Evolutionary conservation across 805 yeast genomes (phyloP).

Genomic region (Candida anglica): DNA sequence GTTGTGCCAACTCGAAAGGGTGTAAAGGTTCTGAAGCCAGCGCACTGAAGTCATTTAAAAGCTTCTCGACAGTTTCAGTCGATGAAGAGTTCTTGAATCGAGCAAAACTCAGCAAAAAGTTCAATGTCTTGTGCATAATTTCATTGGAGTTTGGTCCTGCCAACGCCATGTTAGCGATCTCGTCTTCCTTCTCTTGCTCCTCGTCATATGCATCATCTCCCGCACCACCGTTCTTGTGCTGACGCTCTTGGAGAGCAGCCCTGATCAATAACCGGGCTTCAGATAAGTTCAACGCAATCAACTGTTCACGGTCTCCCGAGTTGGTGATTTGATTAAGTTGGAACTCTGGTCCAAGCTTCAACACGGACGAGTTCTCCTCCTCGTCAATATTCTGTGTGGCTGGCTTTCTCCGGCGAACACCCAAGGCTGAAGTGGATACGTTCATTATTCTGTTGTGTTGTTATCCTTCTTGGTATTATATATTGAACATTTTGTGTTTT

Average conservation of each 20-base stretch:
- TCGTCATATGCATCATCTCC: conserved; percentile 26
- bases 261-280: conserved; percentile 89
- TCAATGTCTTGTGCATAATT: conserved; percentile 87
- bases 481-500: neutral
- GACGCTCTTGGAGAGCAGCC: conserved; percentile 75
- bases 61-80: conserved; percentile 86
- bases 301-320: conserved; percentile 69
- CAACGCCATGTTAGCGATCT: conserved; percentile 41
- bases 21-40: conserved; percentile 57
- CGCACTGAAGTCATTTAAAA: conserved; percentile 64
- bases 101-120: conserved; percentile 79
- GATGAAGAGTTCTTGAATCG: conserved; percentile 91
- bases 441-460: conserved; percentile 49
- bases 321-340: conserved; percentile 76
- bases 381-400: conserved; percentile 62
- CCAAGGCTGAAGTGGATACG: conserved; percentile 83
- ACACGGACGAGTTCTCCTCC: conserved; percentile 86
- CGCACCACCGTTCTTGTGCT: conserved; percentile 29
- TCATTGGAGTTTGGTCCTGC: conserved; percentile 78
- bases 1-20: conserved; percentile 93
- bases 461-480: neutral
- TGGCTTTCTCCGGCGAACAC: conserved; percentile 71
- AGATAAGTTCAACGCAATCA: conserved; percentile 81
- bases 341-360: conserved; percentile 92
- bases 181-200: conserved; percentile 40